Evolutionary conservation across 768 basidiomycete genomes (phyloP), one percentile per base, ranked within the genome.

Genomic region (Paxillus involutus): DNA sequence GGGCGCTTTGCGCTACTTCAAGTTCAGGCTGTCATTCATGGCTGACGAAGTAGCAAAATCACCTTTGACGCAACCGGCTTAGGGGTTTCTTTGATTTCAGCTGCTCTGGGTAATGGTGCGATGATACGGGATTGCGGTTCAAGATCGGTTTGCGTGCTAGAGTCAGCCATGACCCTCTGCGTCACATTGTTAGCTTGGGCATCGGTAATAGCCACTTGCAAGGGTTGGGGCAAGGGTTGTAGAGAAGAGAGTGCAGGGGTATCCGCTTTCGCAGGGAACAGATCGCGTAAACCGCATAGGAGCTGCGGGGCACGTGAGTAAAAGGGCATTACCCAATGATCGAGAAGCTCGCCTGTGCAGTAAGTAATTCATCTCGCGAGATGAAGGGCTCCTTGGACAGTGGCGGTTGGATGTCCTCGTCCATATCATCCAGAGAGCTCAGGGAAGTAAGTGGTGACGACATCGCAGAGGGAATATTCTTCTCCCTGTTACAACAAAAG

Each of bases 381-480:
- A 64, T 59, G 54, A 58, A 65, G 53, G 53, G 62, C 52, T 56
- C 64, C 53, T 59, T 57, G 3, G 56, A 63, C 6, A 59, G 68
- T 32, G 58, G 62, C 39, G 52, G 62, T 50, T 53, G 65, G 57
- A 49, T 58, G 50, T 61, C 59, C 53, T 67, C 71, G 19, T 85
- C 82, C 13, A 71, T 66, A 49, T 86, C 88, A 50, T 87, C 86
- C 53, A 89, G 66, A 36, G 87, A 89, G 59, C 86, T 89, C 46
- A 91, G 69, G 1, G 87, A 86, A 21, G 88, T 89, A 40, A 90
- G 70, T 3, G 88, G 89, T 1, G 89, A 89, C 12, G 86, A 89
- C 67, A 83, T 65, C 35, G 73, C 77, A 43, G 86, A 88, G 16
- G 77, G 74, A 32, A 55, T 19, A 50, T 68, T 59, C 17, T 49